Evolutionary conservation across 805 yeast species (phyloP).

Genomic region (Ogataea corticis): DNA sequence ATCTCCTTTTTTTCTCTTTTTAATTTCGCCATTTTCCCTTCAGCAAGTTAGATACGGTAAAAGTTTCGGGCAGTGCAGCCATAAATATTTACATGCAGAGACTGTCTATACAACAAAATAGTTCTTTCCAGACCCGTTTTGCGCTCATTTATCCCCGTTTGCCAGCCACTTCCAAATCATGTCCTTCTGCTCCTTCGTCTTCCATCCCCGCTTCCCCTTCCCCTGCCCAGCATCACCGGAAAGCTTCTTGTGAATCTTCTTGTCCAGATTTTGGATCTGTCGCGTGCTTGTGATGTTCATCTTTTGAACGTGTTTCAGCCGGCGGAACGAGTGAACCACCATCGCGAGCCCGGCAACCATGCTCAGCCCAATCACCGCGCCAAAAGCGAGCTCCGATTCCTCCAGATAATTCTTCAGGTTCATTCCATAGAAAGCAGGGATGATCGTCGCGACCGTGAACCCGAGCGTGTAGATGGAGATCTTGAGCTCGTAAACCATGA

Average conservation of each 20-base stretch:
- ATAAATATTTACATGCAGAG: no score
- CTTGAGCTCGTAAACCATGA: constrained; percentile 83
- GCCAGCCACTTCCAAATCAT: constrained; percentile 58
- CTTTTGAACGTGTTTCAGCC: constrained; percentile 60
- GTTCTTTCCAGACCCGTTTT: no score
- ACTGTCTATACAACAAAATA: no score
- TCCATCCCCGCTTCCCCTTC: constrained; percentile 3
- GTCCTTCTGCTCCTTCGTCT: constrained; percentile 37
- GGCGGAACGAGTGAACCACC: constrained; percentile 56
- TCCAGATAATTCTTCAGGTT: constrained; percentile 77
- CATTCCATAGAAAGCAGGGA: constrained; percentile 92
- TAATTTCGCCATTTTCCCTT: neutral
- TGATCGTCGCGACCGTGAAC: constrained; percentile 76
- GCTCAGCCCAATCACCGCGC: constrained; percentile 52
- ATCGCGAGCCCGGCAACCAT: constrained; percentile 53
- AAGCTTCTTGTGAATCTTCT: constrained; percentile 18
- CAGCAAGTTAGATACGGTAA: constrained; percentile 5
- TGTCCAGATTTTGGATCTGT: constrained; percentile 30
- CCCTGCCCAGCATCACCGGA: constrained; percentile 6
- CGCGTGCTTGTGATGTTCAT: constrained; percentile 56
- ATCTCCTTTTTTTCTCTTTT: neutral
- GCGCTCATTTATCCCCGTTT: constrained; percentile 40
- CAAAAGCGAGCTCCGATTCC: constrained; percentile 65
- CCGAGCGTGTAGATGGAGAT: constrained; percentile 84
- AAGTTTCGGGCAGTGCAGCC: neutral